phyloP scores from a whole-genome alignment of 768 basidiomycete species.

The Serpula lacrymans region DNA sequence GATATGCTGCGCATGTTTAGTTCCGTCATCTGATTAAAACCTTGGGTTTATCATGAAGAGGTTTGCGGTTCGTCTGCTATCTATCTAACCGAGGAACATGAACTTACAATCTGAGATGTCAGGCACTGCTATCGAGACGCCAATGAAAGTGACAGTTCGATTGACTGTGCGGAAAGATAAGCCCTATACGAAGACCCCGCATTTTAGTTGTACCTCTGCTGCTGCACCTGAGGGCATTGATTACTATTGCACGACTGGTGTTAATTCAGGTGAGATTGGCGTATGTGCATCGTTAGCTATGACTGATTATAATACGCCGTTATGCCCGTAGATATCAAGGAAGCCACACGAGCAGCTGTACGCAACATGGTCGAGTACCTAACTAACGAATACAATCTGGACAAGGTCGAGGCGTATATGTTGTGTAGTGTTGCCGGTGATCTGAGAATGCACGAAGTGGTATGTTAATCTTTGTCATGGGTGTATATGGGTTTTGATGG shows the following conservation, averaged over 20 bases:
- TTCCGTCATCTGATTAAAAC: neutral
- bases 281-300: neutral
- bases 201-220: conserved; percentile 41
- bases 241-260: conserved; percentile 58
- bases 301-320: neutral
- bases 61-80: conserved; percentile 46
- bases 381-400: conserved; percentile 38
- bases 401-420: conserved; percentile 53
- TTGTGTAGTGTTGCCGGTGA: conserved; percentile 60
- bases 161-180: conserved; percentile 56
- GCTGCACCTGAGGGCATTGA: conserved; percentile 27
- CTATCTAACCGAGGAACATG: too few relatives aligned
- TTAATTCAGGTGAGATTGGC: conserved; percentile 37
- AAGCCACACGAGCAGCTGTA: conserved; percentile 53
- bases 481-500: neutral
- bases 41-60: too few relatives aligned
- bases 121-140: conserved; percentile 66
- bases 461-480: conserved; percentile 16
- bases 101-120: too few relatives aligned
- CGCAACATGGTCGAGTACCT: conserved; percentile 57
- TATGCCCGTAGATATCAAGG: conserved; percentile 38
- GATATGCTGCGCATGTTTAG: conserved; percentile 11
- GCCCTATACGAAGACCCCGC: conserved; percentile 55
- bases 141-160: conserved; percentile 52
- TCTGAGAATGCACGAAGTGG: conserved; percentile 61